phyloP scores from a whole-genome alignment of 2,329 filamentous ascomycete genomes.

The Blastomyces percursus region DNA sequence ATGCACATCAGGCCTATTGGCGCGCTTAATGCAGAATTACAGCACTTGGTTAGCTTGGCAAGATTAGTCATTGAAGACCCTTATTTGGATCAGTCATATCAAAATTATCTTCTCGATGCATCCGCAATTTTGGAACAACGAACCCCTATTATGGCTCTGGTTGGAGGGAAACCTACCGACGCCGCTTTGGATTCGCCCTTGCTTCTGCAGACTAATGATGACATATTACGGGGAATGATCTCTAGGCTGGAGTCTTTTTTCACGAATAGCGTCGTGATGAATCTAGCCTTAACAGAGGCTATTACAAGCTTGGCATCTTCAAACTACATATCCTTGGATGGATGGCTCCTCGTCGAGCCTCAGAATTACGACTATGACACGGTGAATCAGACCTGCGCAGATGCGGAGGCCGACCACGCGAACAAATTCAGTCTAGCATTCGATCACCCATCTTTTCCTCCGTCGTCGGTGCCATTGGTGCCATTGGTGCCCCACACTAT shows the following conservation, averaged over 20 bases:
- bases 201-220: constrained; percentile 54
- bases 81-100: constrained; percentile 33
- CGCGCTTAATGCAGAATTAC: constrained; percentile 32
- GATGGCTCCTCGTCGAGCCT: constrained; percentile 75
- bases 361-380: constrained; percentile 45
- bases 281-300: constrained; percentile 74
- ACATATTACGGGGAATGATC: constrained; percentile 43
- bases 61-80: constrained; percentile 29
- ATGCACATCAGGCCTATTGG: constrained; percentile 27
- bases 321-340: constrained; percentile 71
- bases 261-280: constrained; percentile 81
- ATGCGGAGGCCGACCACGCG: constrained; percentile 19
- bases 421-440: constrained; percentile 23
- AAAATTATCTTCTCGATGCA: constrained; percentile 40
- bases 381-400: constrained; percentile 13
- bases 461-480: constrained; percentile 33
- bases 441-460: constrained; percentile 38
- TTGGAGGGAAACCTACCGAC: constrained; percentile 27
- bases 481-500: constrained; percentile 46
- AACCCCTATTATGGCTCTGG: constrained; percentile 19
- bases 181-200: constrained; percentile 50
- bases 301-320: constrained; percentile 75
- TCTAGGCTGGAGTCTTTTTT: constrained; percentile 67
- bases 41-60: constrained; percentile 28
- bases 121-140: constrained; percentile 39